Evolutionary conservation across 208 protist genomes (phyloP).

Genomic region (Novymonas esmeraldas): DNA sequence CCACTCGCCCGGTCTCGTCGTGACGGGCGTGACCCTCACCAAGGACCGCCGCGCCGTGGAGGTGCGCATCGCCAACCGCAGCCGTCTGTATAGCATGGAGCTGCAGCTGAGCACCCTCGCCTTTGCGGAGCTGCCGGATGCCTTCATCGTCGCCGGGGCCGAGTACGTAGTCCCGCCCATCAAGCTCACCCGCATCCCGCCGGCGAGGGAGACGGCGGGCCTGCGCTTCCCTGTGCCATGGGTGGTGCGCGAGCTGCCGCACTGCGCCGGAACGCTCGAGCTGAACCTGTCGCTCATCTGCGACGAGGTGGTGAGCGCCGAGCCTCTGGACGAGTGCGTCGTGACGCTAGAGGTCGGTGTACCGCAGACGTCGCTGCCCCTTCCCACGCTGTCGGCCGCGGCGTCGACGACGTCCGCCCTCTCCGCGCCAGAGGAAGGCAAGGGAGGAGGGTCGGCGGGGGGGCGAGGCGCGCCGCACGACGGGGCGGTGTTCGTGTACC

Average conservation of each 20-base stretch:
- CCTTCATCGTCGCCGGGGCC: slow-evolving; percentile 69
- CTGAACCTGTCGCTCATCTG: slow-evolving; percentile 65
- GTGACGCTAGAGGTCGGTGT: slow-evolving; percentile 45
- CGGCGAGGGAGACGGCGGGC: slow-evolving; percentile 15
- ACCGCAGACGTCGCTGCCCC: slow-evolving; percentile 7
- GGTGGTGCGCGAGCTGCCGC: slow-evolving; percentile 65
- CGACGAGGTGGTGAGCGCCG: slow-evolving; percentile 55
- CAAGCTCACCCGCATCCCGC: slow-evolving; percentile 67
- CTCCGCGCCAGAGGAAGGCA: background rate
- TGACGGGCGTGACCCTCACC: slow-evolving; percentile 61
- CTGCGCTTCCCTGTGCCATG: slow-evolving; percentile 61
- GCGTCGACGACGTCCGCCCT: background rate
- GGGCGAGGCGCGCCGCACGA: background rate
- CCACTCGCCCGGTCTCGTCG: slow-evolving; percentile 62
- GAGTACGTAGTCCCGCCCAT: slow-evolving; percentile 86
- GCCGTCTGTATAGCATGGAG: slow-evolving; percentile 74
- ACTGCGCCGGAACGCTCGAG: slow-evolving; percentile 59
- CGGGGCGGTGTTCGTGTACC: slow-evolving; percentile 7
- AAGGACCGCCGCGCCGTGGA: slow-evolving; percentile 75
- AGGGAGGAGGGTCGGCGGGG: background rate
- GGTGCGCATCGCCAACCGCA: slow-evolving; percentile 75
- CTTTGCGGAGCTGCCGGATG: slow-evolving; percentile 65
- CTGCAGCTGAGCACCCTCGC: slow-evolving; percentile 65
- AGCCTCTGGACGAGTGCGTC: slow-evolving; percentile 82
- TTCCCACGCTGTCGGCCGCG: background rate